Base-by-base conservation (phyloP, 306 rosid species). In the Senna tora region DNA sequence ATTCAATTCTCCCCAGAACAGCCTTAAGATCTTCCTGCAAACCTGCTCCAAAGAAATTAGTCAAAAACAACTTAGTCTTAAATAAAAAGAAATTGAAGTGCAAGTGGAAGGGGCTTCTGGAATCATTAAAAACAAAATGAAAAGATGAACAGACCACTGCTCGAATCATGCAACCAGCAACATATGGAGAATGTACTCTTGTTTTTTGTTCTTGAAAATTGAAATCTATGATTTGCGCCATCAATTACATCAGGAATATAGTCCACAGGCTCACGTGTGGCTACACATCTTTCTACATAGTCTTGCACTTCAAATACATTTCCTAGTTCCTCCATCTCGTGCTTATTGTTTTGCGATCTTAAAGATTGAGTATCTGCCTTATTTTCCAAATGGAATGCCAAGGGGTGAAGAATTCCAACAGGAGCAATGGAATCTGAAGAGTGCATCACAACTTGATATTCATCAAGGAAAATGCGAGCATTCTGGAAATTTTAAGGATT, bases 401-500 rank as follows among this genome's bases (percentile, higher is more conserved):
- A 73, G 6, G 96, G 96, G 65, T 94, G 97, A 77, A 94, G 95
- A 80, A 94, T 74, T 65, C 92, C 98, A 69, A 86, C 97, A 25
- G 97, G 95, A 76, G 97, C 97, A 72, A 94, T 86, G 73, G 95
- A 81, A 84, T 86, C 95, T 39, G 98, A 74, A 45, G 97, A 94
- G 86, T 91, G 95, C 91, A 82, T 80, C 78, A 91, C 83, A 70
- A 91, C 79, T 86, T 91, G 84, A 84, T 68, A 88, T 79, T 85
- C 85, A 69, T 91, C 98, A 25, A 94, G 95, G 73, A 87, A 67
- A 63, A 94, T 91, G 77, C 85, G 82, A 78, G 91, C 92, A 79
- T 84, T 94, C 98, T 89, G 87, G 45, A 77, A 76, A 77, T 17
- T 74, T 38, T 28, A 69, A 64, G 76, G 25, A 58, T 68, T 51